A percentile compares a stretch with the other conserved stretches of the same genome.
These are phyloP conservation scores for Nymphaea colorata DNA, from an alignment of 164 flowering plant species.

Conservation along the genomic window DNA sequence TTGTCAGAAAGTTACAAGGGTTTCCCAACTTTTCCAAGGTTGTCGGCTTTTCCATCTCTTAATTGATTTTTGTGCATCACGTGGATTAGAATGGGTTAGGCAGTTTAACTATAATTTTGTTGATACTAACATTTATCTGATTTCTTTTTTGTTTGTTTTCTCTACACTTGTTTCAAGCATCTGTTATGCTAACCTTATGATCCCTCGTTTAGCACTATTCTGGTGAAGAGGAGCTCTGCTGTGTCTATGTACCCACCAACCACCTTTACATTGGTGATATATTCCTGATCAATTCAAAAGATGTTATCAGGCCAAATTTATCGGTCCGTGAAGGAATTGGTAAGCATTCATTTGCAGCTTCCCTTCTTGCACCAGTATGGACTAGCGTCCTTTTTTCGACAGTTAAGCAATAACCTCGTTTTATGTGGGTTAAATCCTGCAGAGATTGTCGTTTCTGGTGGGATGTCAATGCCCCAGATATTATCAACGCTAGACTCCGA, in stretches of 20 bases:
- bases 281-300: constrained; percentile 52
- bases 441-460: constrained; percentile 73
- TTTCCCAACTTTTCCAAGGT: neutral
- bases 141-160: neutral
- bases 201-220: constrained; percentile 33
- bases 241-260: constrained; percentile 70
- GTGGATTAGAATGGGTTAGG: neutral
- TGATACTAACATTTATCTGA: neutral
- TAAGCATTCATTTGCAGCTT: constrained; percentile 13
- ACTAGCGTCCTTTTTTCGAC: neutral
- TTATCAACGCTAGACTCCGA: constrained; percentile 43
- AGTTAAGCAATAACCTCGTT: neutral
- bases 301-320: constrained; percentile 60
- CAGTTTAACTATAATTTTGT: neutral
- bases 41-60: neutral
- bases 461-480: constrained; percentile 79
- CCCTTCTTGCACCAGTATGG: neutral
- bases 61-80: neutral
- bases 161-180: neutral
- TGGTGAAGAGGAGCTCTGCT: constrained; percentile 65
- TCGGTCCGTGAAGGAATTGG: constrained; percentile 82
- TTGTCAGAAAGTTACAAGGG: neutral
- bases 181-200: neutral
- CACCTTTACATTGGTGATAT: constrained; percentile 78
- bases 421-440: constrained; percentile 7